phyloP scores from a whole-genome alignment of 2,329 filamentous ascomycete species.

The Pyrenochaeta sp. region DNA sequence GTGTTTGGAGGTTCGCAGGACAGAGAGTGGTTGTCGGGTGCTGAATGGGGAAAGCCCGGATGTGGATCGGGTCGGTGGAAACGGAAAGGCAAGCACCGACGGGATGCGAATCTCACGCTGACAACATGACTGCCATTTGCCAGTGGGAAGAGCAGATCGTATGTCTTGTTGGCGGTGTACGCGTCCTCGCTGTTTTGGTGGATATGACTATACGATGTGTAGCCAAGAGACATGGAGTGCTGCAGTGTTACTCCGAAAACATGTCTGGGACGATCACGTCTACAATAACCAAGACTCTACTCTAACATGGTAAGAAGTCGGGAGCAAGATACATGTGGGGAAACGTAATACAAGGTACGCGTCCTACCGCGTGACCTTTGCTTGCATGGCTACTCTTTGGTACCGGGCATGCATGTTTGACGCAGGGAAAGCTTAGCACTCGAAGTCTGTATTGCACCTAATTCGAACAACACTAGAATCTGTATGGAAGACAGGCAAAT shows the following conservation, averaged over 20 bases:
- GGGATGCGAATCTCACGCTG: conserved; percentile 1
- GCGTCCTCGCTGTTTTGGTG: neutral
- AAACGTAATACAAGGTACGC: neutral
- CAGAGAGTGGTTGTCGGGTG: neutral
- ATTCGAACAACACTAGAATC: neutral
- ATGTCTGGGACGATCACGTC: no score
- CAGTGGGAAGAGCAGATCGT: neutral
- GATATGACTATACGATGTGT: neutral
- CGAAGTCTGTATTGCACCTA: neutral
- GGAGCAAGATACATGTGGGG: neutral
- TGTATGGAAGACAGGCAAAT: no score
- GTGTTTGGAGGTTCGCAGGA: neutral
- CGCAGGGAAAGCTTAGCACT: neutral
- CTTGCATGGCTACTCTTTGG: neutral
- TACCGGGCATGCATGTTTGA: neutral
- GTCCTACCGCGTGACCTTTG: neutral
- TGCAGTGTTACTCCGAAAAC: neutral
- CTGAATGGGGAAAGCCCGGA: conserved; percentile 5
- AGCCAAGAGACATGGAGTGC: neutral
- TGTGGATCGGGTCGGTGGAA: conserved; percentile 11
- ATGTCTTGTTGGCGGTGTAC: neutral
- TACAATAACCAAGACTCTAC: neutral
- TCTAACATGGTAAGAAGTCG: neutral
- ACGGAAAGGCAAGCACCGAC: conserved; percentile 8
- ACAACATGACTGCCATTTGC: conserved; percentile 2